Conservation (phyloP, 305 asterid species). For the Fraxinus sp. region DNA sequence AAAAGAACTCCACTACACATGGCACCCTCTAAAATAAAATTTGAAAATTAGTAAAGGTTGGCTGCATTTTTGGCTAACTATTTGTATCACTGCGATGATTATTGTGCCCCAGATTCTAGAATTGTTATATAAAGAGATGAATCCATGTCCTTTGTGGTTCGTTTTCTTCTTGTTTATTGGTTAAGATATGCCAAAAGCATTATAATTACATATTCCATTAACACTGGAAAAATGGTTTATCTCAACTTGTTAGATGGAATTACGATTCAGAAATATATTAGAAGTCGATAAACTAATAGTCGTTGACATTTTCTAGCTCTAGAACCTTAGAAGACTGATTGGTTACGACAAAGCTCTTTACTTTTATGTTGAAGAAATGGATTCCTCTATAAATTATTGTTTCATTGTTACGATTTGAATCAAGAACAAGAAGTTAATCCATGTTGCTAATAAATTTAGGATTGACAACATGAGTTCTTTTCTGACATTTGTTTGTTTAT, state of each 20-base stretch:
- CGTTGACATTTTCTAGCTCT: background rate
- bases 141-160: background rate
- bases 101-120: slow-evolving; percentile 1
- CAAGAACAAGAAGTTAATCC: background rate
- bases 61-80: slow-evolving; percentile 7
- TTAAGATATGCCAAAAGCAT: background rate
- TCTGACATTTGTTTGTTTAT: background rate
- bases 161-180: background rate
- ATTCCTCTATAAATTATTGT: background rate
- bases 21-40: background rate
- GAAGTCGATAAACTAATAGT: slow-evolving; percentile 12
- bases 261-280: slow-evolving; percentile 11
- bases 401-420: background rate
- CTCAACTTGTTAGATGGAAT: slow-evolving; percentile 2
- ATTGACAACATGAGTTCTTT: background rate
- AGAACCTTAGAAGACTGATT: background rate
- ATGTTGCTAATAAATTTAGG: background rate
- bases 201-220: background rate
- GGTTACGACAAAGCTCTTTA: background rate
- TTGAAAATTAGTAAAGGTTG: background rate
- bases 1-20: background rate
- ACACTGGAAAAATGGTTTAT: background rate
- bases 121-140: background rate
- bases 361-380: background rate
- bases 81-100: background rate